A percentile compares a stretch with the other conserved stretches of the same genome.
Conservation (phyloP, 345 rosid species). For the Syzygium jambos region DNA sequence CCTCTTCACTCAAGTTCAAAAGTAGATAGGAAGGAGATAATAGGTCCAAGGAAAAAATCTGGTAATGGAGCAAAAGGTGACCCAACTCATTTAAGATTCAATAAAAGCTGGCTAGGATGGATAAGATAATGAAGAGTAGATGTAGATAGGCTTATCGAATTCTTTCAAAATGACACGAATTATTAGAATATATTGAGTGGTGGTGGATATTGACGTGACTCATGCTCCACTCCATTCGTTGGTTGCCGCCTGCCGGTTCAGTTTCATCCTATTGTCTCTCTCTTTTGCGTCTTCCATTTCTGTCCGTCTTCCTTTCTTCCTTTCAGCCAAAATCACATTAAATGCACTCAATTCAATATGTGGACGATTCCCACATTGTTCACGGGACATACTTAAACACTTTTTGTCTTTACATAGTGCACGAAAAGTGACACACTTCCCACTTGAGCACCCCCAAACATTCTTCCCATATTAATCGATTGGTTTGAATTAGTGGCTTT, state of each 20-base stretch:
- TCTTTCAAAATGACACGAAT: neutral
- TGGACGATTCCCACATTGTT: neutral
- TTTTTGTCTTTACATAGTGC: neutral
- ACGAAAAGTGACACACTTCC: neutral
- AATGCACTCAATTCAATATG: neutral
- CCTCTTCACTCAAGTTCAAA: neutral
- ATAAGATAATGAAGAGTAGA: neutral
- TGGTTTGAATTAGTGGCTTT: neutral
- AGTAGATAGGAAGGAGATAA: neutral
- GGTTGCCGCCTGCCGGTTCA: no score
- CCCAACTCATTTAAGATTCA: neutral
- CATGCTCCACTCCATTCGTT: no score
- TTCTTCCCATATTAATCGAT: neutral
- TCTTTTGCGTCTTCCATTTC: no score
- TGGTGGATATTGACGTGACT: no score
- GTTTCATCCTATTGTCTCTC: no score
- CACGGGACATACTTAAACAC: neutral
- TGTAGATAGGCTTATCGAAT: neutral
- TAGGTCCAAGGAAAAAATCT: neutral
- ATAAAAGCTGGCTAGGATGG: neutral
- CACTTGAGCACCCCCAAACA: neutral
- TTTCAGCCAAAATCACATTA: neutral
- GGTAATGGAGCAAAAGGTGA: neutral
- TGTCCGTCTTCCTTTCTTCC: no score
- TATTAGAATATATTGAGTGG: neutral